A percentile compares a stretch with the other conserved stretches of the same genome.
phyloP scores from a whole-genome alignment of 345 rosid genomes.

The Bretschneidera sinensis region DNA sequence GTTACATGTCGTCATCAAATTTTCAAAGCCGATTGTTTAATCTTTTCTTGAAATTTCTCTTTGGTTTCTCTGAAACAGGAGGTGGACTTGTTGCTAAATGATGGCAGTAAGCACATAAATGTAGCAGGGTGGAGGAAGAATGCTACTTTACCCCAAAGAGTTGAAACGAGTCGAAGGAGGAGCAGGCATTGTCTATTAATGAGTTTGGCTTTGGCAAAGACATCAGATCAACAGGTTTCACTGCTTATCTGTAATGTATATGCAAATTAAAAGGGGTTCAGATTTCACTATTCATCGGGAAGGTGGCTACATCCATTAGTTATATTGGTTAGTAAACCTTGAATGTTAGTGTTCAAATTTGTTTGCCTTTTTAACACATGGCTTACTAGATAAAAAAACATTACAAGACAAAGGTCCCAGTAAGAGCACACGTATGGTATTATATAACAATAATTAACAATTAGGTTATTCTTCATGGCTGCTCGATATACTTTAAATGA shows the following conservation, averaged over 20 bases:
- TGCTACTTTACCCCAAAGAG: constrained; percentile 72
- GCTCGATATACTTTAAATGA: constrained; percentile 1
- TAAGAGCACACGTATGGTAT: too few relatives aligned
- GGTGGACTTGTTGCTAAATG: constrained; percentile 94
- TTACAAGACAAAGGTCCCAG: background rate
- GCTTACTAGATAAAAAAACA: too few relatives aligned
- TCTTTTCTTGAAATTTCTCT: constrained; percentile 16
- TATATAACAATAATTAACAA: too few relatives aligned
- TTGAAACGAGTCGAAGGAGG: constrained; percentile 91
- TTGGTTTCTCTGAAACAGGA: constrained; percentile 53
- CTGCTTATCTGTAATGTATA: constrained; percentile 6
- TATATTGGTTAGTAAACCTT: background rate
- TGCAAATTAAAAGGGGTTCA: background rate
- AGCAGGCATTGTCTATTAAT: constrained; percentile 86
- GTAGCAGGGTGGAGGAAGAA: constrained; percentile 89
- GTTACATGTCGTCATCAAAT: background rate
- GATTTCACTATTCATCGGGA: background rate
- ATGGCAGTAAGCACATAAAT: constrained; percentile 98
- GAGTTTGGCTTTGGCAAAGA: constrained; percentile 92
- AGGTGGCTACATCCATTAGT: constrained; percentile 2
- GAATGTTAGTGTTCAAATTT: constrained; percentile 7
- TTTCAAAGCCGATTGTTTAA: constrained; percentile 5
- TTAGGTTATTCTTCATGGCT: too few relatives aligned
- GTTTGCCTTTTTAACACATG: too few relatives aligned
- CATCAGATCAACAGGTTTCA: constrained; percentile 75